Evolutionary conservation across 148 eudicot species (phyloP).

Genomic region (Polygonum maritimum): DNA sequence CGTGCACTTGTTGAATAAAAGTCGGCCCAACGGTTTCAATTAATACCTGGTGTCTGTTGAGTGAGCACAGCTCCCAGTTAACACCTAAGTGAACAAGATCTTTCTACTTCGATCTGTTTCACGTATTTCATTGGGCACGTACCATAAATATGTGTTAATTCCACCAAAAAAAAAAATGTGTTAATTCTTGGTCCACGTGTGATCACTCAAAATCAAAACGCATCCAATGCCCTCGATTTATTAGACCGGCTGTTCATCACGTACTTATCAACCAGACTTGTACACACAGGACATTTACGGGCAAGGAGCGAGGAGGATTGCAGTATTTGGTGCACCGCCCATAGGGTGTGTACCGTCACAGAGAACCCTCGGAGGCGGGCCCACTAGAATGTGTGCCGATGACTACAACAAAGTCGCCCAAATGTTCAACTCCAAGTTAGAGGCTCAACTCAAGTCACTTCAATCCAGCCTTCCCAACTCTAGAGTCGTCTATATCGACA

Average conservation of each 20-base stretch:
- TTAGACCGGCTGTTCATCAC: background rate
- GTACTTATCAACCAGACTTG: no score
- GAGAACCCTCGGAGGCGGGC: constrained; percentile 51
- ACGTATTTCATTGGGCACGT: background rate
- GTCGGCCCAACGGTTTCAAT: background rate
- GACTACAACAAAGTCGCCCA: constrained; percentile 40
- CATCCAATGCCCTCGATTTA: background rate
- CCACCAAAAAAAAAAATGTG: no score
- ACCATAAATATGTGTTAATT: background rate
- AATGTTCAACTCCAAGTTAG: constrained; percentile 40
- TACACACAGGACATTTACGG: constrained; percentile 33
- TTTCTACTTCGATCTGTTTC: no score
- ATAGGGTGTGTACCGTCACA: constrained; percentile 55
- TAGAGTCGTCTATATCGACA: constrained; percentile 40
- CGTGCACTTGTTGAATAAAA: background rate
- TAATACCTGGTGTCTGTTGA: no score
- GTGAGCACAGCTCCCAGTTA: no score
- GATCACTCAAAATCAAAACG: no score
- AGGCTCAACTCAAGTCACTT: constrained; percentile 20
- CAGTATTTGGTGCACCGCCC: constrained; percentile 37
- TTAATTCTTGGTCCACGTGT: background rate
- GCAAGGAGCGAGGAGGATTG: constrained; percentile 53
- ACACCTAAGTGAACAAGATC: no score
- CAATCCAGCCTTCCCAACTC: constrained; percentile 22
- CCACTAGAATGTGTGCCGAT: constrained; percentile 23